phyloP scores from a whole-genome alignment of 805 yeast species.

The Lipomyces mesembrius region DNA sequence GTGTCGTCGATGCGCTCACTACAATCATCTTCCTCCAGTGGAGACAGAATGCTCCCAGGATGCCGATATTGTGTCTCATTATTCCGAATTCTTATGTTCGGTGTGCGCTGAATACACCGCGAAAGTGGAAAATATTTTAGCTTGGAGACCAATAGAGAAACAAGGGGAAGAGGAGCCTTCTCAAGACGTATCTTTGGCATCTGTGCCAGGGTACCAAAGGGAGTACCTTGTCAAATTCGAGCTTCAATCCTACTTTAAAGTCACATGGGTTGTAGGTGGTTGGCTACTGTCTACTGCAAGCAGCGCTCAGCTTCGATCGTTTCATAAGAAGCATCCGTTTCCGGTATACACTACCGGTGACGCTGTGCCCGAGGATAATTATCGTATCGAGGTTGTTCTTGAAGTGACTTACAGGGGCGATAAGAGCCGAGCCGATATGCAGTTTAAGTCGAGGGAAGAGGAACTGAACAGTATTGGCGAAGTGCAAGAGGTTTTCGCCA shows the following conservation, averaged over 20 bases:
- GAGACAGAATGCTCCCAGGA: background rate
- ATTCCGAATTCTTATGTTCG: slow-evolving; percentile 20
- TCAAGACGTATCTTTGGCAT: background rate
- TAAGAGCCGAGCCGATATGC: slow-evolving; percentile 11
- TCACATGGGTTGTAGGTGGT: slow-evolving; percentile 30
- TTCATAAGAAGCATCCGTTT: slow-evolving; percentile 18
- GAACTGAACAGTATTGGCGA: slow-evolving; percentile 19
- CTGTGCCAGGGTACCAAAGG: slow-evolving; percentile 20
- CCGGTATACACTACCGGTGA: slow-evolving; percentile 4
- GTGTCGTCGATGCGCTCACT: slow-evolving; percentile 26
- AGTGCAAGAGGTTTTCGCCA: slow-evolving; percentile 20
- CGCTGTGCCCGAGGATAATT: slow-evolving; percentile 23
- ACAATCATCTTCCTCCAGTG: slow-evolving; percentile 9
- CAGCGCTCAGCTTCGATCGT: slow-evolving; percentile 10
- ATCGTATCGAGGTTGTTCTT: slow-evolving; percentile 20
- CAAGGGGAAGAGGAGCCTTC: background rate
- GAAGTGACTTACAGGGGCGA: slow-evolving; percentile 21
- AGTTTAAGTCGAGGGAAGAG: slow-evolving; percentile 16
- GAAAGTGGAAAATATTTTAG: slow-evolving; percentile 23
- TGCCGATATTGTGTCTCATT: background rate
- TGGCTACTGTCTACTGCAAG: slow-evolving; percentile 23
- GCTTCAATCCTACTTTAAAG: slow-evolving; percentile 25
- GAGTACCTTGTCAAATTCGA: slow-evolving; percentile 33
- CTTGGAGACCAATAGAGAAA: slow-evolving; percentile 27
- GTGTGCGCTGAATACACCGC: slow-evolving; percentile 10